Evolutionary conservation across 2,329 filamentous ascomycete species (phyloP), one percentile per base, ranked within the genome.

Genomic region (Colletotrichum orbiculare): DNA sequence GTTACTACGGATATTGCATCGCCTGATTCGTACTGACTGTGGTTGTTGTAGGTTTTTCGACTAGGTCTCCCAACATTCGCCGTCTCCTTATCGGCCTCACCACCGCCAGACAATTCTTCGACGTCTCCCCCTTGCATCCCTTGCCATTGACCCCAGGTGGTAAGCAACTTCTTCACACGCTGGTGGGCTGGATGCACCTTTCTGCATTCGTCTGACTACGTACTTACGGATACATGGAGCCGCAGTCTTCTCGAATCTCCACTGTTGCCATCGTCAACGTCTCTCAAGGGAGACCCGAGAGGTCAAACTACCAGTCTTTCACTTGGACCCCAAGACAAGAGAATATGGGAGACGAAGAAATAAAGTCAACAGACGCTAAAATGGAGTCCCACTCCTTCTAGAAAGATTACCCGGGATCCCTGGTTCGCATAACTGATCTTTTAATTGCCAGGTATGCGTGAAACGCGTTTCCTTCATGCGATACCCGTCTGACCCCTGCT

Each of bases 401-500:
- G 76, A 78, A 78, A 73, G 69, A 71, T 73, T 69, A 67, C 60
- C 68, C 64, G 68, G 68, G 65, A 46, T 64, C 49, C 66, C 66
- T 70, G 64, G 66, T 70, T 70, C 77, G 81, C 81, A 83, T 83
- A 82, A 82, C 72, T 74, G 72, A 72, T 70, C 72, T 76, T 81
- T 81, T 82, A 79, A 82, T 83, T 82, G 73, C 80, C 75, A 77
- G 77, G 79, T 78, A 75, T 71, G 74, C 71, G 72, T 78, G 76
- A 79, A 80, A 80, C 76, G 71, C 73, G 74, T 78, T 77, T 78
- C 72, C 71, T 79, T 83, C 77, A 83, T 83, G 81, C 81, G 74
- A 70, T 66, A 63, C 63, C 63, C 58, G 52, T 57, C 53, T 52
- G 42, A 48, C 74, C 76, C 75, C 48, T 62, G 66, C 57, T 55